These are phyloP conservation scores for Biscogniauxia sp. DNA, from an alignment of 2,329 filamentous ascomycete species.

Conservation along the genomic window DNA sequence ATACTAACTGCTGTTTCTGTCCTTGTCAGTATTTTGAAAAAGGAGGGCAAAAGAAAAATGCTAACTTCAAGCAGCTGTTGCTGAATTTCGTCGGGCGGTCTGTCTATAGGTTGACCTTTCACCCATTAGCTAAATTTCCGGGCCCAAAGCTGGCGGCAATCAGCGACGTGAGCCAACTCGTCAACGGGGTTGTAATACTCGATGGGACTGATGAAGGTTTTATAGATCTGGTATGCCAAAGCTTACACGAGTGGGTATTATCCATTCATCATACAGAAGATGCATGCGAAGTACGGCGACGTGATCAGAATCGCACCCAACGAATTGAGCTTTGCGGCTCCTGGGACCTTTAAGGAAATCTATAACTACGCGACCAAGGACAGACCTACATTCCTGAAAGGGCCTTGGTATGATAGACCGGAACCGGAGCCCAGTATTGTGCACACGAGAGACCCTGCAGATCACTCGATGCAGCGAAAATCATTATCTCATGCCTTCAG, in stretches of 20 bases:
- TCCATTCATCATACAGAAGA: slow-evolving; percentile 9
- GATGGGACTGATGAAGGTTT: not conserved
- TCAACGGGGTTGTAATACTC: not conserved
- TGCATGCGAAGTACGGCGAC: slow-evolving; percentile 21
- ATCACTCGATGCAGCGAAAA: slow-evolving; percentile 18
- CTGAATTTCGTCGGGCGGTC: not conserved
- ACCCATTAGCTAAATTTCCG: slow-evolving; percentile 20
- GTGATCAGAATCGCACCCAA: slow-evolving; percentile 42
- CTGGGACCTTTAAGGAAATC: slow-evolving; percentile 36
- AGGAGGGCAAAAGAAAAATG: not conserved
- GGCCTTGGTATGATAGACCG: slow-evolving; percentile 10
- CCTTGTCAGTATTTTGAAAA: not conserved
- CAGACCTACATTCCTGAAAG: not conserved
- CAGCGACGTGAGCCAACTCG: slow-evolving; percentile 11
- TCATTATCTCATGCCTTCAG: slow-evolving; percentile 20
- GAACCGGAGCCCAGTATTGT: slow-evolving; percentile 15
- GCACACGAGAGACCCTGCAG: slow-evolving; percentile 12
- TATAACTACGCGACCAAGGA: slow-evolving; percentile 28
- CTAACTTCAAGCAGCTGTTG: not conserved
- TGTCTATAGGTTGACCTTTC: slow-evolving; percentile 8
- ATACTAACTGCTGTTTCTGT: not conserved
- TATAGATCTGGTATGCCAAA: slow-evolving; percentile 18
- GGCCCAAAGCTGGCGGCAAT: slow-evolving; percentile 20
- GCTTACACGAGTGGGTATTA: slow-evolving; percentile 8
- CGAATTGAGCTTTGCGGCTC: slow-evolving; percentile 40